Evolutionary conservation across 345 rosid species (phyloP).

Genomic region (Brassica cretica): DNA sequence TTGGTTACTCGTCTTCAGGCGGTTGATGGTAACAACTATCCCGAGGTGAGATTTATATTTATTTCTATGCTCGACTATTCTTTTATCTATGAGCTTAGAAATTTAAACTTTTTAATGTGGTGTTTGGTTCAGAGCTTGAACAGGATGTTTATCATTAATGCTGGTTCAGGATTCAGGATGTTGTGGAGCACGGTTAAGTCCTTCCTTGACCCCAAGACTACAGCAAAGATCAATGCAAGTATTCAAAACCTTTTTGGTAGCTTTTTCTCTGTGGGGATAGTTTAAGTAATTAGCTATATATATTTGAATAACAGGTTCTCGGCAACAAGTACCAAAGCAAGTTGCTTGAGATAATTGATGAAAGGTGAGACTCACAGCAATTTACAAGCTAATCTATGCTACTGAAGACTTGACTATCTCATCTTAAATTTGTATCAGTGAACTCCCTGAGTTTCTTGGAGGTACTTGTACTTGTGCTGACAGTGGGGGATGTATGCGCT

Average conservation of each 20-base stretch:
- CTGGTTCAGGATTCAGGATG: slow-evolving; percentile 98
- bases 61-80: not conserved
- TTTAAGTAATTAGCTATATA: slow-evolving; percentile 10
- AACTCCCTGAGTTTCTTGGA: slow-evolving; percentile 88
- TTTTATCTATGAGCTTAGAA: not conserved
- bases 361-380: slow-evolving; percentile 44
- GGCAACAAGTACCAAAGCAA: slow-evolving; percentile 93
- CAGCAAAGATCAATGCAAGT: slow-evolving; percentile 90
- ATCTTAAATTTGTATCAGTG: slow-evolving; percentile 46
- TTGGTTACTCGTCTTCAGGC: slow-evolving; percentile 78
- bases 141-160: slow-evolving; percentile 98
- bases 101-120: not conserved
- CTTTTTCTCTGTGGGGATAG: slow-evolving; percentile 14
- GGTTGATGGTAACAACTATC: slow-evolving; percentile 92
- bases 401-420: slow-evolving; percentile 10
- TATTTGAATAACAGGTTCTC: slow-evolving; percentile 63
- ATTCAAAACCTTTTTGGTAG: not conserved
- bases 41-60: slow-evolving; percentile 58
- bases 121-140: slow-evolving; percentile 66
- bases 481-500: slow-evolving; percentile 83
- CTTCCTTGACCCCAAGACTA: slow-evolving; percentile 96
- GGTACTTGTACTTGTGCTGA: slow-evolving; percentile 90
- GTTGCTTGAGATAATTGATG: slow-evolving; percentile 89
- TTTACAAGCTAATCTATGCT: not conserved
- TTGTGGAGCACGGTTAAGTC: slow-evolving; percentile 94